Percentiles rank a stretch among this genome's conserved stretches.
Conservation (phyloP, 495 filamentous ascomycete genomes). For the Hyaloscypha bicolor region DNA sequence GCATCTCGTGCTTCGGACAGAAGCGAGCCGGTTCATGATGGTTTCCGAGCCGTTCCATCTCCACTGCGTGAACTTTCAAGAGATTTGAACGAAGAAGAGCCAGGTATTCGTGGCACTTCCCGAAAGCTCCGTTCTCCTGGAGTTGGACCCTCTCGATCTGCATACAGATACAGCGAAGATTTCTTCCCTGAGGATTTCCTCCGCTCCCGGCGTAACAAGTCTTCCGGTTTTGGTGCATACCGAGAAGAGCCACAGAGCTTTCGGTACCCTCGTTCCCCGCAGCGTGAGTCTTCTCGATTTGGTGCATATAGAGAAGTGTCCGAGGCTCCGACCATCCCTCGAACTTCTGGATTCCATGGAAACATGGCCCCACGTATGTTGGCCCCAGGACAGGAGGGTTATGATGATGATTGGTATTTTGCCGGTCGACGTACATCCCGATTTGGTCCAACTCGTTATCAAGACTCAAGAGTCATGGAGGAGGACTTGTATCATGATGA, state of each 20-base stretch:
- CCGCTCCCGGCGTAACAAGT: neutral
- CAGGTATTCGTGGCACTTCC: neutral
- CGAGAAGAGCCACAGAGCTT: neutral
- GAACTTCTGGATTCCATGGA: neutral
- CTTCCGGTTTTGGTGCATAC: neutral
- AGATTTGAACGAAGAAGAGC: neutral
- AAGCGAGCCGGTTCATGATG: neutral
- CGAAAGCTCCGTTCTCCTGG: neutral
- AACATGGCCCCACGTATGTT: too few relatives aligned
- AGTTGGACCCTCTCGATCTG: neutral
- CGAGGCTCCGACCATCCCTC: neutral
- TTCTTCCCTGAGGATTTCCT: neutral
- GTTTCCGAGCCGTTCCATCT: neutral
- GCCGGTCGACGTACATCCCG: neutral
- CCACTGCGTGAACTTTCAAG: neutral
- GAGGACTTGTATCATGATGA: neutral
- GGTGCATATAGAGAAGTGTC: neutral
- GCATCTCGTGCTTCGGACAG: neutral
- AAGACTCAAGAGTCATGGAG: neutral
- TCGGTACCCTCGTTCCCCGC: neutral
- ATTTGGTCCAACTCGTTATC: neutral
- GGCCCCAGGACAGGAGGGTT: neutral
- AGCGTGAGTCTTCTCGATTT: neutral
- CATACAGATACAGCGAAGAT: neutral
- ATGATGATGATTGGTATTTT: neutral